A percentile compares a stretch with the other conserved stretches of the same genome.
phyloP scores from a whole-genome alignment of 2,329 filamentous ascomycete genomes.

The Verticillium dahliae region DNA sequence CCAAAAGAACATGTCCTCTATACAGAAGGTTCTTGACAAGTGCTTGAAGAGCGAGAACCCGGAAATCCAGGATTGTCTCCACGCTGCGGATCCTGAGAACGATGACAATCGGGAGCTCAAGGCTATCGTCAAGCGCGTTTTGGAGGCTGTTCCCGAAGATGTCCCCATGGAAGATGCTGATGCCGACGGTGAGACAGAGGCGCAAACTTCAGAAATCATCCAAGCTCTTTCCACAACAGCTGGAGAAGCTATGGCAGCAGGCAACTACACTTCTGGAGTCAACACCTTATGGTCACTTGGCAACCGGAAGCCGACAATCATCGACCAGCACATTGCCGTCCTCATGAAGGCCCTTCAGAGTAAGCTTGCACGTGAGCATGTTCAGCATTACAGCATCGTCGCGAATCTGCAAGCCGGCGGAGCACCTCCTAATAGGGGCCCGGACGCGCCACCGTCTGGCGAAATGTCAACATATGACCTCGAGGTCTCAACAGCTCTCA shows the following conservation, averaged over 20 bases:
- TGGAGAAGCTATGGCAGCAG: constrained; percentile 76
- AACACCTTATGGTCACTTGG: constrained; percentile 92
- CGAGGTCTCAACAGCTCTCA: constrained; percentile 82
- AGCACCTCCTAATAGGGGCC: constrained; percentile 33
- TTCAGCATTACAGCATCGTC: constrained; percentile 63
- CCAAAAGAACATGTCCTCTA: constrained; percentile 62
- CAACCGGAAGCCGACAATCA: constrained; percentile 74
- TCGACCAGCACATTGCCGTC: constrained; percentile 80
- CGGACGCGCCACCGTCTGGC: constrained; percentile 43
- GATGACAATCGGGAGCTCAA: constrained; percentile 66
- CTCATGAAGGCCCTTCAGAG: constrained; percentile 91
- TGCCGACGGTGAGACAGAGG: constrained; percentile 77
- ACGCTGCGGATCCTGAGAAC: constrained; percentile 63
- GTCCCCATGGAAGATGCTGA: constrained; percentile 68
- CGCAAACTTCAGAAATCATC: constrained; percentile 79
- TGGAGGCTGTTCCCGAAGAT: constrained; percentile 82
- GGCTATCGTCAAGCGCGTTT: constrained; percentile 71
- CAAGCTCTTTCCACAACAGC: constrained; percentile 78
- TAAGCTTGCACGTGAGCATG: constrained; percentile 89
- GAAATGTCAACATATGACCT: constrained; percentile 70
- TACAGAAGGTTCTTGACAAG: constrained; percentile 89
- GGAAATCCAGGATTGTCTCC: constrained; percentile 89
- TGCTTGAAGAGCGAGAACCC: constrained; percentile 80
- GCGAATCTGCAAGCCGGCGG: constrained; percentile 42
- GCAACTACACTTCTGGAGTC: constrained; percentile 79